Evolutionary conservation across 345 rosid genomes (phyloP).

Genomic region (Pistacia atlantica): DNA sequence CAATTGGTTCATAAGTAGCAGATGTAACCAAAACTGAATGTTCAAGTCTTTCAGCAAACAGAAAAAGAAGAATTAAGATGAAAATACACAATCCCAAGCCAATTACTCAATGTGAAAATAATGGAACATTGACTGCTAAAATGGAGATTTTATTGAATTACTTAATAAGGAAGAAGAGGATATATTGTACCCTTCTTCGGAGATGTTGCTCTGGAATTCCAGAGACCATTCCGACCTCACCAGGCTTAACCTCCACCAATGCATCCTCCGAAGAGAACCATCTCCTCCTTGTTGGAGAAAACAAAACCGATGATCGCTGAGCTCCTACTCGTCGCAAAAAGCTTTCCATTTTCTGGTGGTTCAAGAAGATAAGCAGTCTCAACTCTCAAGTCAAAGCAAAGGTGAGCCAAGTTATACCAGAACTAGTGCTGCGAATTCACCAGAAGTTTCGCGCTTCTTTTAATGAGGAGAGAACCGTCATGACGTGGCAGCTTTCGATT

Average conservation of each 20-base stretch:
- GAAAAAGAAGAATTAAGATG: background rate
- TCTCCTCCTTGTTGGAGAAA: slow-evolving; percentile 15
- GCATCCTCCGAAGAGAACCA: slow-evolving; percentile 33
- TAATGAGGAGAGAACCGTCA: background rate
- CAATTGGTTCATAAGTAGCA: background rate
- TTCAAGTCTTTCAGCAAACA: background rate
- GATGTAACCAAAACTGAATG: background rate
- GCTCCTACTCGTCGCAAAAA: slow-evolving; percentile 11
- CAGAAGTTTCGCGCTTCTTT: slow-evolving; percentile 4
- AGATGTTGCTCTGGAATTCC: slow-evolving; percentile 41
- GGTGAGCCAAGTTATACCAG: background rate
- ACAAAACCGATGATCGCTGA: slow-evolving; percentile 9
- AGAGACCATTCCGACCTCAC: slow-evolving; percentile 43
- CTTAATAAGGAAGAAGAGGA: background rate
- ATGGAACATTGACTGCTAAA: background rate
- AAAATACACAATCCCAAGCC: background rate
- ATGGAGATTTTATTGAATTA: background rate
- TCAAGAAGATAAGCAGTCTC: background rate
- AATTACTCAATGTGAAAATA: background rate
- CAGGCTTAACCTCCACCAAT: slow-evolving; percentile 39
- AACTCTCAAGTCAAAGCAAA: background rate
- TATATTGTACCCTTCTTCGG: slow-evolving; percentile 28
- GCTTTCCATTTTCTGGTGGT: slow-evolving; percentile 24
- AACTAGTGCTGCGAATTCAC: background rate
- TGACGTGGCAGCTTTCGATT: background rate